Conservation (phyloP, 2,329 filamentous ascomycete species). For the Aspergillus tanneri region DNA sequence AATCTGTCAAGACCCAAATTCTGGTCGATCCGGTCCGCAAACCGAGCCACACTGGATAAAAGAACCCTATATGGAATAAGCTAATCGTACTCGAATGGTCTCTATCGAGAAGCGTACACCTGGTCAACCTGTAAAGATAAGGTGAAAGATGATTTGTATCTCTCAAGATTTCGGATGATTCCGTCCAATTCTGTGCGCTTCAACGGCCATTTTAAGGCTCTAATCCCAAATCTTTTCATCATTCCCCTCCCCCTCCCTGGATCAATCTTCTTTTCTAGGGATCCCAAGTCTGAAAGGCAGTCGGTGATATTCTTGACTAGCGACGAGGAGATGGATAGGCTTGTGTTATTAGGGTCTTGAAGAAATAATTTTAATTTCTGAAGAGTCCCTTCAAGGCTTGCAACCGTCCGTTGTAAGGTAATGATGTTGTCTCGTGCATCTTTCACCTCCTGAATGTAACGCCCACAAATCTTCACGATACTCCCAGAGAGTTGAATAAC, state of each 20-base stretch:
- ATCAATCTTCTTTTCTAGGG: constrained; percentile 9
- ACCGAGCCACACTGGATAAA: background rate
- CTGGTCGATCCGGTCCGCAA: constrained; percentile 7
- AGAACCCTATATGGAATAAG: too few species aligned
- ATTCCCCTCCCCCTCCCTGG: background rate
- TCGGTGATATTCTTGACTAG: constrained; percentile 12
- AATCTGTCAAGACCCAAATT: constrained; percentile 18
- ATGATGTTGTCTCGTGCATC: constrained; percentile 24
- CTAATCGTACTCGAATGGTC: too few species aligned
- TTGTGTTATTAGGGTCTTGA: constrained; percentile 8
- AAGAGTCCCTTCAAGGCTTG: constrained; percentile 15
- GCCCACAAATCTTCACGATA: constrained; percentile 22
- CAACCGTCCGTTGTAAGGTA: constrained; percentile 14
- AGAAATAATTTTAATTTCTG: constrained; percentile 16
- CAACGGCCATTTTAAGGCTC: constrained; percentile 32
- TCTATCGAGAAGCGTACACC: too few species aligned
- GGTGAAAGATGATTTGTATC: too few species aligned
- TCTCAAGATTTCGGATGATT: too few species aligned
- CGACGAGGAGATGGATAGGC: constrained; percentile 8
- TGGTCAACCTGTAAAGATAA: too few species aligned
- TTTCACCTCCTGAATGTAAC: constrained; percentile 24
- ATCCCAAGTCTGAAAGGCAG: constrained; percentile 13
- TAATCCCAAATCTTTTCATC: constrained; percentile 25
- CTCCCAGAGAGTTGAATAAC: constrained; percentile 24
- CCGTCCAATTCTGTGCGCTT: too few species aligned